These are phyloP conservation scores for Lasiodiplodia hormozganensis DNA, from an alignment of 2,329 filamentous ascomycete genomes.

Conservation along the genomic window DNA sequence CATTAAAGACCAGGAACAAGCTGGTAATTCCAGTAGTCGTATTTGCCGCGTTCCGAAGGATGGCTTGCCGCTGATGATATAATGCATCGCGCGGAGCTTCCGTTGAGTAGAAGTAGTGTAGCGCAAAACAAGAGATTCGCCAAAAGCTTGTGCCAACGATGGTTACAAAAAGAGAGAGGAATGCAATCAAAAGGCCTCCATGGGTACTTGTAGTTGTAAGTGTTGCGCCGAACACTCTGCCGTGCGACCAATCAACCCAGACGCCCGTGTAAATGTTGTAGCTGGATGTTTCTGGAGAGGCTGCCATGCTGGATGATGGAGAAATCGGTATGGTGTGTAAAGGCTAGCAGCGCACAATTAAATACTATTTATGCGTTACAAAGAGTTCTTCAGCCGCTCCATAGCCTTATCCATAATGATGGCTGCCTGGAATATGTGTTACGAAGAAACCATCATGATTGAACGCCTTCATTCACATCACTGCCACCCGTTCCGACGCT, in stretches of 20 bases:
- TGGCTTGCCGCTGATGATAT: slow-evolving; percentile 35
- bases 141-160: slow-evolving; percentile 35
- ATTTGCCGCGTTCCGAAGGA: slow-evolving; percentile 28
- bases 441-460: too few relatives aligned
- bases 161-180: slow-evolving; percentile 44
- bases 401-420: too few relatives aligned
- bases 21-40: not conserved
- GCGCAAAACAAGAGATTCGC: slow-evolving; percentile 34
- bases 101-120: slow-evolving; percentile 34
- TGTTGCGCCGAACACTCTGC: slow-evolving; percentile 41
- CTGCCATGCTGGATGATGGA: too few relatives aligned
- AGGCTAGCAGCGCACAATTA: too few relatives aligned
- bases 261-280: slow-evolving; percentile 36
- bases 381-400: too few relatives aligned
- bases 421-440: too few relatives aligned
- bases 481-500: too few relatives aligned
- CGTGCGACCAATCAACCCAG: slow-evolving; percentile 45
- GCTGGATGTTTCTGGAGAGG: too few relatives aligned
- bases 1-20: not conserved
- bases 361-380: too few relatives aligned
- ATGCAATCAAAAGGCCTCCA: slow-evolving; percentile 44
- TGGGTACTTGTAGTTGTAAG: slow-evolving; percentile 40
- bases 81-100: slow-evolving; percentile 34
- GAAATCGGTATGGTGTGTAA: too few relatives aligned
- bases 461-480: too few relatives aligned